Conservation (phyloP, 768 basidiomycete genomes). For the Phaffia tasmanica region DNA sequence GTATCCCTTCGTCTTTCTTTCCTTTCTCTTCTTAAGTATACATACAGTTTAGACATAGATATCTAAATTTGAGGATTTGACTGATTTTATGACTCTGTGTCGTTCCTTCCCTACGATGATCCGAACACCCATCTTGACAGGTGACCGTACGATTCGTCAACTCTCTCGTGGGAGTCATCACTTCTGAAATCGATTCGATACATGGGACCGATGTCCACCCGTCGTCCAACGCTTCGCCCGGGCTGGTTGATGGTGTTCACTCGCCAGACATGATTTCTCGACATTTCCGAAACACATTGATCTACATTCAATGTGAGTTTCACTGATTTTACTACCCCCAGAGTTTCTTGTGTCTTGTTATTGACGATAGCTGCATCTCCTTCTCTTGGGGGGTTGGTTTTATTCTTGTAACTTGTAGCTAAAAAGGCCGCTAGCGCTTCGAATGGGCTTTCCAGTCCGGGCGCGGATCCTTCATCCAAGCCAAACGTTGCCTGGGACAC, state of each 20-base stretch:
- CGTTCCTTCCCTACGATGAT: no score
- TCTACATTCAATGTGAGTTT: slow-evolving; percentile 53
- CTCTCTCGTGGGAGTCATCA: slow-evolving; percentile 88
- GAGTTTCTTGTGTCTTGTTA: neutral
- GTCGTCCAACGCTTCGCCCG: slow-evolving; percentile 64
- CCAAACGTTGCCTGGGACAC: slow-evolving; percentile 17
- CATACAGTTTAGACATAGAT: no score
- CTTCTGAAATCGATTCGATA: slow-evolving; percentile 84
- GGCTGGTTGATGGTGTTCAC: slow-evolving; percentile 81
- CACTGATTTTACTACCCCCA: neutral
- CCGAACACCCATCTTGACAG: slow-evolving; percentile 39
- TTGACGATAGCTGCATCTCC: neutral
- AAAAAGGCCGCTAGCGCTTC: slow-evolving; percentile 15
- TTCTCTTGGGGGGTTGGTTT: neutral
- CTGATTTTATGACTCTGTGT: no score
- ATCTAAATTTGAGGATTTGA: neutral
- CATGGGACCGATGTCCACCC: slow-evolving; percentile 78
- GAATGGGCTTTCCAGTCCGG: neutral
- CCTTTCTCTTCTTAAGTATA: neutral
- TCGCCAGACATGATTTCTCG: slow-evolving; percentile 82
- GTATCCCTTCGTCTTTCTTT: slow-evolving; percentile 34
- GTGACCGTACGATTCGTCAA: slow-evolving; percentile 93
- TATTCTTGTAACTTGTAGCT: neutral
- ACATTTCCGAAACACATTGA: slow-evolving; percentile 84
- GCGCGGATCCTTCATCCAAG: neutral